These are phyloP conservation scores for Trichoderma cornu-damae DNA, from an alignment of 2,329 filamentous ascomycete species.

Conservation along the genomic window DNA sequence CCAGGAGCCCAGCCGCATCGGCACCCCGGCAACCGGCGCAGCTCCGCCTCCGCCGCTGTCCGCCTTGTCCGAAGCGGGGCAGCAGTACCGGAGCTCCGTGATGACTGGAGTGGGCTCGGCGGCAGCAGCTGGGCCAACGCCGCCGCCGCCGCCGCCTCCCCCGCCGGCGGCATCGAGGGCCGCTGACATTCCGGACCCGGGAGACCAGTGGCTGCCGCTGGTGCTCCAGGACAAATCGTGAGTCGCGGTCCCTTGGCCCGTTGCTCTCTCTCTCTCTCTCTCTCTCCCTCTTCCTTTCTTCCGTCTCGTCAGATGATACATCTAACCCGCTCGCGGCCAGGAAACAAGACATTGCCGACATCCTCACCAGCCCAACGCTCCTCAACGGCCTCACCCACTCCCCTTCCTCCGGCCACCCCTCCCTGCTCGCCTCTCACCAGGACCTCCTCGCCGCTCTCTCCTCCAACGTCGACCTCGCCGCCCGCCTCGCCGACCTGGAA, in stretches of 20 bases:
- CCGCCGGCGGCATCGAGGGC: conserved; percentile 17
- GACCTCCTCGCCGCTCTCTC: conserved; percentile 60
- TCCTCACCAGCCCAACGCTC: conserved; percentile 59
- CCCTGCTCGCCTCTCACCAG: conserved; percentile 59
- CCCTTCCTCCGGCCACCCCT: conserved; percentile 64
- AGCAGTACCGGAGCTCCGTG: conserved; percentile 6
- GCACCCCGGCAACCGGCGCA: conserved; percentile 53
- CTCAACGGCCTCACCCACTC: conserved; percentile 70
- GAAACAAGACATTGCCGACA: conserved; percentile 70
- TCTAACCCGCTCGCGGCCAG: conserved; percentile 38
- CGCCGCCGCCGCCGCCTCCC: conserved; percentile 19
- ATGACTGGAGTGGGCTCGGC: not conserved
- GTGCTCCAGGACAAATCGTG: conserved; percentile 78
- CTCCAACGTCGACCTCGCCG: conserved; percentile 67
- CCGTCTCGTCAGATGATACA: not conserved
- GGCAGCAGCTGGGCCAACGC: conserved; percentile 2
- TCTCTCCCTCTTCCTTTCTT: not conserved
- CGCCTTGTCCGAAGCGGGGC: conserved; percentile 2
- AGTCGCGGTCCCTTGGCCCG: no score
- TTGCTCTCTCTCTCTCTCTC: no score
- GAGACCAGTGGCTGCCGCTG: conserved; percentile 73
- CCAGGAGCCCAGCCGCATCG: conserved; percentile 62
- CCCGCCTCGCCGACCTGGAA: conserved; percentile 58
- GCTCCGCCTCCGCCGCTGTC: conserved; percentile 36
- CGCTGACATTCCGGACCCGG: conserved; percentile 49